Conservation (phyloP, 257 asterid species). For the Primulina huaijiensis region DNA sequence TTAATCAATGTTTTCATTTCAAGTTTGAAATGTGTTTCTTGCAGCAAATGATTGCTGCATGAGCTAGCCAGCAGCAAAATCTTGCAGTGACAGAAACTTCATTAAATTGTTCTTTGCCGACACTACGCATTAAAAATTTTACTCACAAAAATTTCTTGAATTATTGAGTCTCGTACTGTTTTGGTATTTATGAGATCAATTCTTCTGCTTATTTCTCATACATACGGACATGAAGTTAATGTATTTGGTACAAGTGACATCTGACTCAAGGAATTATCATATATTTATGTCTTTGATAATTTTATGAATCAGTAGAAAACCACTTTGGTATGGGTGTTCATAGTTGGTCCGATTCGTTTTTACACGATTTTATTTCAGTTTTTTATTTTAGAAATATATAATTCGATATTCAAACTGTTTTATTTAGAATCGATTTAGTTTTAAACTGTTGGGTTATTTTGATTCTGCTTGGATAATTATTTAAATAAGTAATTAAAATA, state of each 20-base stretch:
- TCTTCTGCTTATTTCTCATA: neutral
- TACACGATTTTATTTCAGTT: no score
- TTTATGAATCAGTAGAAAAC: no score
- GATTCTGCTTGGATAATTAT: no score
- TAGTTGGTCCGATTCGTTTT: no score
- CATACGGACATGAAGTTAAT: neutral
- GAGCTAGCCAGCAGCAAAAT: neutral
- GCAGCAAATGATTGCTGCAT: neutral
- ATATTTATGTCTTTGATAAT: no score
- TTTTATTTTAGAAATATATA: no score
- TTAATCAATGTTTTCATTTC: conserved; percentile 18
- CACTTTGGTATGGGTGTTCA: no score
- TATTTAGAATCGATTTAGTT: no score
- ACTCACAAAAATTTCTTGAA: neutral
- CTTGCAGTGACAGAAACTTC: neutral
- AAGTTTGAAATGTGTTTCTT: neutral
- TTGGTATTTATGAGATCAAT: neutral
- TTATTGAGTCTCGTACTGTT: neutral
- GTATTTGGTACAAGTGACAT: neutral
- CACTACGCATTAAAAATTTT: neutral
- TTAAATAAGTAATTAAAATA: no score
- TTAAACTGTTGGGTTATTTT: no score
- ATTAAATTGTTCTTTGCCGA: neutral
- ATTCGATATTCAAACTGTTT: no score
- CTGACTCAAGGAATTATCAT: no score